Conservation (phyloP, 2,329 filamentous ascomycete species). For the Aspergillus carbonarius region DNA sequence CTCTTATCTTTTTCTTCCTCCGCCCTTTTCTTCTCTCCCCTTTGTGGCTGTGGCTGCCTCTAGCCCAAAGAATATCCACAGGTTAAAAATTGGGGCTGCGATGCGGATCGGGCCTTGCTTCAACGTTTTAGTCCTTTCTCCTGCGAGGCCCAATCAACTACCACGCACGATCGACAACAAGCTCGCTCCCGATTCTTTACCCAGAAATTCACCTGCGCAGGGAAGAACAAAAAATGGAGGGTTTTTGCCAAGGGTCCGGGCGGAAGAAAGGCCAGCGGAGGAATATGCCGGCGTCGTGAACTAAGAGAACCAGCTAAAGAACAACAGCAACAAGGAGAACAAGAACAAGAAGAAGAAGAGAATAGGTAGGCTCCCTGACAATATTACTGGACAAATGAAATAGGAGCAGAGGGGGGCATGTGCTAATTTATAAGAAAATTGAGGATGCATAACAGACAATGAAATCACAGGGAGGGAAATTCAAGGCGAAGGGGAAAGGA, state of each 20-base stretch:
- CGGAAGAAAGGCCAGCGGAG: background rate
- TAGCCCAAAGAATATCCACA: conserved; percentile 1
- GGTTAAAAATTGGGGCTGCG: conserved; percentile 4
- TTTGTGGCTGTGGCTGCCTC: conserved; percentile 6
- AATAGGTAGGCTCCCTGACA: too few species aligned
- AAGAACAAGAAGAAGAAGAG: too few species aligned
- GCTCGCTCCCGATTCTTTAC: background rate
- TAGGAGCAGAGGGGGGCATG: background rate
- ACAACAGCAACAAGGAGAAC: too few species aligned
- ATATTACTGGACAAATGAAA: background rate
- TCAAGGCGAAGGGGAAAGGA: background rate
- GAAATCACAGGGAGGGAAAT: background rate
- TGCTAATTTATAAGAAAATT: background rate
- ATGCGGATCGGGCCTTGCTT: conserved; percentile 9
- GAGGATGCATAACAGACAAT: background rate
- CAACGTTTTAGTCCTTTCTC: conserved; percentile 1
- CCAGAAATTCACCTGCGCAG: background rate
- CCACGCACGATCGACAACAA: conserved; percentile 2
- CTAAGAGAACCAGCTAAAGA: background rate
- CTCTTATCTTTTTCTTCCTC: background rate
- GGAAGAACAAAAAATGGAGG: background rate
- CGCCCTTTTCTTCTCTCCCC: background rate
- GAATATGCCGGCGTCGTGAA: background rate
- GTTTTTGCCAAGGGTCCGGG: background rate
- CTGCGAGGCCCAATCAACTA: conserved; percentile 1